Base-by-base conservation (phyloP, 2,329 filamentous ascomycete genomes). In the Pleoardoris graminearum region DNA sequence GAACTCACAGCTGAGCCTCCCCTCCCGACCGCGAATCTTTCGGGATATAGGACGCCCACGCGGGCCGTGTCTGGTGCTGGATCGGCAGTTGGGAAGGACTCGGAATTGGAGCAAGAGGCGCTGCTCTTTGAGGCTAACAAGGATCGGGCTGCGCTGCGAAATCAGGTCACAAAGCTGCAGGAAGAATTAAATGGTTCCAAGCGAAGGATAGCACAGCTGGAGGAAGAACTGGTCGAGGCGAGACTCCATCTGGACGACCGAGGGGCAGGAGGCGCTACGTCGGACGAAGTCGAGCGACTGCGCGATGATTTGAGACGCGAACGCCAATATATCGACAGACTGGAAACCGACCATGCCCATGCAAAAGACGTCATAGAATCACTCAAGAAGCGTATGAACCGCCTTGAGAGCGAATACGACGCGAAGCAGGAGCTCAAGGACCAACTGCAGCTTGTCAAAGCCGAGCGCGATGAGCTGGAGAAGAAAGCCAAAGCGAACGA, bases 401-500 rank as follows among this genome's bases (percentile, higher is more conserved):
- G 75, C 1, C 68, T 74, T 48, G 76, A 76, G 53, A 66, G 67
- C 12, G 74, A 76, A 47, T 66, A 71, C 44, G 75, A 74, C 14
- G 71, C 69, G 14, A 79, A 79, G 53, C 77, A 79, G 60, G 77
- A 78, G 46, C 61, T 81, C n/a, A 74, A 76, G 4, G 79, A 81
- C 53, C 77, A 80, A 47, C 58, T 80, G n/a, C 79, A 80, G 57
- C 66, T 80, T 22, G 63, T 80, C 39, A 70, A 71, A 47, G 74
- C 76, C 0, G 79, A 81, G 63, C 74, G 79, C 27, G 78, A 80
- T 48, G 79, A 80, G 47, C 67, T 80, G 19, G 70, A 66, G 27
- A 77, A 79, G 53, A 79, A 77, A 54, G 72, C 76, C 22, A 79
- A 79, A 53, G 77, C 77, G 19, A 80, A 79, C 51, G 79, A 81